phyloP scores from a whole-genome alignment of 192 early-diverging fungal species.

The Jimgerdemannia lactiflua region DNA sequence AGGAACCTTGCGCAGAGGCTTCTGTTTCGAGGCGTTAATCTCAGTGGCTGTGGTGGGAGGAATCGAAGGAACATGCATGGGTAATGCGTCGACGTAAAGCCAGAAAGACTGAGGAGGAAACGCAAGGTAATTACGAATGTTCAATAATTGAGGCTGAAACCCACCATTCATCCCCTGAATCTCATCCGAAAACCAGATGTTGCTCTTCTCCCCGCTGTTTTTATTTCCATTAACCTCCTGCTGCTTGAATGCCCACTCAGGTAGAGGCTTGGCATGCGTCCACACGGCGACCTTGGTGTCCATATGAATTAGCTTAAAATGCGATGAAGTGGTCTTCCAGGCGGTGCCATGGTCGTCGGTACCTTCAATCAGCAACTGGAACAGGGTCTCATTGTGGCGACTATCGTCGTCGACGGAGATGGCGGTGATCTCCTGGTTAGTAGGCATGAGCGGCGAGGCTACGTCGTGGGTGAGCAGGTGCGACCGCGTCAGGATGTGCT shows the following conservation, averaged over 20 bases:
- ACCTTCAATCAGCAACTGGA: conserved; percentile 59
- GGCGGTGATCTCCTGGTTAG: conserved; percentile 67
- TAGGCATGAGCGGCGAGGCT: conserved; percentile 56
- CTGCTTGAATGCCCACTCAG: conserved; percentile 88
- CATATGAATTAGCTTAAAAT: conserved; percentile 73
- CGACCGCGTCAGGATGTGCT: conserved; percentile 58
- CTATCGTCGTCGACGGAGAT: conserved; percentile 47
- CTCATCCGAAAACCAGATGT: conserved; percentile 77
- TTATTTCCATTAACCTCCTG: conserved; percentile 95
- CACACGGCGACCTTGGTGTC: conserved; percentile 78
- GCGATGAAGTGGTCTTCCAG: conserved; percentile 56
- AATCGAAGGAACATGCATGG: neutral
- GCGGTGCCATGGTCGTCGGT: conserved; percentile 35
- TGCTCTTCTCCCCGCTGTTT: conserved; percentile 65
- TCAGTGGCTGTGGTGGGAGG: conserved; percentile 27
- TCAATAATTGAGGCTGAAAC: neutral
- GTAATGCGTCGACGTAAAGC: neutral
- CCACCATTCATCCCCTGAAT: conserved; percentile 74
- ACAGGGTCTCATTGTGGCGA: conserved; percentile 56
- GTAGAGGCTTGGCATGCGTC: conserved; percentile 62
- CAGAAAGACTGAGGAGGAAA: neutral
- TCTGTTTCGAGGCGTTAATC: conserved; percentile 42
- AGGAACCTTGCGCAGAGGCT: conserved; percentile 47
- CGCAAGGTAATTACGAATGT: neutral
- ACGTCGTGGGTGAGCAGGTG: conserved; percentile 64